Conservation (phyloP, 805 yeast genomes). For the Blastobotrys terrestris region DNA sequence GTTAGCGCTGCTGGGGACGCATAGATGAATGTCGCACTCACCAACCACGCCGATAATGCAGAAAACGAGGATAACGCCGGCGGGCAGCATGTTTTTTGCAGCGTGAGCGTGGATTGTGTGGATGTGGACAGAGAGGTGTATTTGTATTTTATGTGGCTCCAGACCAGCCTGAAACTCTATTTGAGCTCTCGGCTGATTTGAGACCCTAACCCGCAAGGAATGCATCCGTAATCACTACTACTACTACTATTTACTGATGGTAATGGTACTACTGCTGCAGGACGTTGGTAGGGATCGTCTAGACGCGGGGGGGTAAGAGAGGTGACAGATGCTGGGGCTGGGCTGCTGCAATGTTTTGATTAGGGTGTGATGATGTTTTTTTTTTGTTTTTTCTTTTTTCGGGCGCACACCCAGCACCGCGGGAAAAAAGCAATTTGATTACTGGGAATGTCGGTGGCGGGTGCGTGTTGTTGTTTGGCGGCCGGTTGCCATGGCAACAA, state of each 20-base stretch:
- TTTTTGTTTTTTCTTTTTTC: too few relatives aligned
- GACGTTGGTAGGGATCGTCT: too few relatives aligned
- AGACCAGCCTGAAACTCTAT: too few relatives aligned
- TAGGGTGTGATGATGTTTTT: neutral
- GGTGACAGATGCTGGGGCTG: too few relatives aligned
- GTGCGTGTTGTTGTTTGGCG: too few relatives aligned
- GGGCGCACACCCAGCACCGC: too few relatives aligned
- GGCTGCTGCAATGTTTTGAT: neutral
- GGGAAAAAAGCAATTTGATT: too few relatives aligned
- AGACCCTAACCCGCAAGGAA: too few relatives aligned
- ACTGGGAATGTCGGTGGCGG: neutral
- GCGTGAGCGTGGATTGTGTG: too few relatives aligned
- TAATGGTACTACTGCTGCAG: too few relatives aligned
- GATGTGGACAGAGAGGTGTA: neutral
- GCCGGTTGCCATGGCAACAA: neutral
- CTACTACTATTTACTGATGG: neutral
- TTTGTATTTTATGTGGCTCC: neutral
- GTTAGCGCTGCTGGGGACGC: constrained; percentile 1
- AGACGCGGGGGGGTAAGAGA: too few relatives aligned
- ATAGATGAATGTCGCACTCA: constrained; percentile 15
- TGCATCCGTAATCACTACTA: neutral
- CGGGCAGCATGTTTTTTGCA: constrained; percentile 60
- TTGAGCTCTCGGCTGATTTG: too few relatives aligned
- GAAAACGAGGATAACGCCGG: constrained; percentile 70
- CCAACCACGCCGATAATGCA: constrained; percentile 33